These are phyloP conservation scores for Psophocarpus tetragonolobus DNA, from an alignment of 306 rosid species.

Conservation along the genomic window DNA sequence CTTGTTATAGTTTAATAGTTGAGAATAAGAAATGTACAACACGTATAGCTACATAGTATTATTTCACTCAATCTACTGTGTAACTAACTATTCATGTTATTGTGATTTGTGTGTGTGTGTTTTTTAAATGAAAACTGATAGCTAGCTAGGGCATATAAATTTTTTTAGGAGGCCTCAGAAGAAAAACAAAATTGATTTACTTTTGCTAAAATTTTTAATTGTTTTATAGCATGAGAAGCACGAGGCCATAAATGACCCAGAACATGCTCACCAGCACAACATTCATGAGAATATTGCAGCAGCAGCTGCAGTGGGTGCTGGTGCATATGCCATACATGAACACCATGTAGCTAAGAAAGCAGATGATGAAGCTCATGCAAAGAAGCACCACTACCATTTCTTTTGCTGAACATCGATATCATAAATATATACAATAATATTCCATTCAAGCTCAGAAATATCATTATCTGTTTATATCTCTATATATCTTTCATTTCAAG, in stretches of 20 bases:
- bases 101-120: too few relatives aligned
- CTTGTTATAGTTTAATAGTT: too few relatives aligned
- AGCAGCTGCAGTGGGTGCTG: constrained; percentile 50
- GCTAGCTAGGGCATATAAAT: too few relatives aligned
- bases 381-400: constrained; percentile 71
- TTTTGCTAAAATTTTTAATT: too few relatives aligned
- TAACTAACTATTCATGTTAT: too few relatives aligned
- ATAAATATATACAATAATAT: too few relatives aligned
- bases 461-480: neutral
- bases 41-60: too few relatives aligned
- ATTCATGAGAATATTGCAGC: constrained; percentile 68
- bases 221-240: constrained; percentile 72
- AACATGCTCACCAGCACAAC: constrained; percentile 67
- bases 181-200: too few relatives aligned
- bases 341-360: constrained; percentile 61
- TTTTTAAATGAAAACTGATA: too few relatives aligned
- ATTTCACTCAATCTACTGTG: too few relatives aligned
- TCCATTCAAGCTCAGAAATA: neutral
- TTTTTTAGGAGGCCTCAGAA: too few relatives aligned
- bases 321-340: constrained; percentile 75
- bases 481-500: neutral
- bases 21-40: too few relatives aligned
- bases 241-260: constrained; percentile 51
- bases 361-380: constrained; percentile 65
- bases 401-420: constrained; percentile 35